Conservation (phyloP, 257 asterid species). For the Capsicum chinense region DNA sequence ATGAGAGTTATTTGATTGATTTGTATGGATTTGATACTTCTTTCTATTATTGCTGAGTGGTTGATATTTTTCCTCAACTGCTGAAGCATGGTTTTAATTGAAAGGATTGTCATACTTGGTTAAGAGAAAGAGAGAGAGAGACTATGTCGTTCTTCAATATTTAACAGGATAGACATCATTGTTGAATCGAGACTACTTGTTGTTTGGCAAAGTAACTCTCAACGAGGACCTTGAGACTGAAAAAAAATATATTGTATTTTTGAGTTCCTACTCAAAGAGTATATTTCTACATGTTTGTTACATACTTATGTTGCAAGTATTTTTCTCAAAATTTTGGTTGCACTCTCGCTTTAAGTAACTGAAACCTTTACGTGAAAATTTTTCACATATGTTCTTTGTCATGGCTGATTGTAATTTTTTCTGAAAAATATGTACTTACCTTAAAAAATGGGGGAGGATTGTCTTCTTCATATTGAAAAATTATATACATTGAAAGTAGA, state of each 20-base stretch:
- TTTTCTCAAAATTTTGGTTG: too few species aligned
- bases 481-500: too few species aligned
- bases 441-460: too few species aligned
- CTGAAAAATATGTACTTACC: too few species aligned
- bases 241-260: neutral
- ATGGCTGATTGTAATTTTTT: too few species aligned
- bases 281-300: conserved; percentile 7
- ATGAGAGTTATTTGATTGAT: too few species aligned
- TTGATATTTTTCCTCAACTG: neutral
- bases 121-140: too few species aligned
- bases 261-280: conserved; percentile 1
- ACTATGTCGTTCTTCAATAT: neutral
- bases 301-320: neutral
- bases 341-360: too few species aligned
- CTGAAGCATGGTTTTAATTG: conserved; percentile 17
- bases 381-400: too few species aligned
- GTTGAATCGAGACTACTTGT: neutral
- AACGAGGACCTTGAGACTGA: neutral
- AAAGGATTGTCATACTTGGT: neutral
- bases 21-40: conserved; percentile 46
- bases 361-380: too few species aligned
- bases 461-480: too few species aligned
- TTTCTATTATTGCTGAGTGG: conserved; percentile 16
- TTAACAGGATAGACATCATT: neutral
- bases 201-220: neutral